Percentiles rank a stretch among this genome's conserved stretches.
Evolutionary conservation across 2,329 filamentous ascomycete species (phyloP).

Genomic region (Penicillium expansum): DNA sequence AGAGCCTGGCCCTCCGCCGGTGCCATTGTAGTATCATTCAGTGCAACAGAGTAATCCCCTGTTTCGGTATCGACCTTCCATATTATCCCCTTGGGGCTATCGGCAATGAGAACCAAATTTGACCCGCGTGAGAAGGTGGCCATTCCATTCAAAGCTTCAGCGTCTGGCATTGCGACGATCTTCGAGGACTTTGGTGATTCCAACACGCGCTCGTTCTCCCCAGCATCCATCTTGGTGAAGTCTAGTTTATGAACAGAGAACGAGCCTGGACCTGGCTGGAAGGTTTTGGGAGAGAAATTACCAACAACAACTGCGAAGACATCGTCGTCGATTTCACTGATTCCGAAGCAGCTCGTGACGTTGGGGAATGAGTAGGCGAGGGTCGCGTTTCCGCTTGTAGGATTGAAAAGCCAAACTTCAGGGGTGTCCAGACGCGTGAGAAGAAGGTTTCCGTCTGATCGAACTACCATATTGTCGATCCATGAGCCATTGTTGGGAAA

Average conservation of each 20-base stretch:
- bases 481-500: conserved; percentile 27
- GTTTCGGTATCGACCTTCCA: conserved; percentile 23
- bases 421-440: conserved; percentile 23
- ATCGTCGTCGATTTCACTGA: conserved; percentile 25
- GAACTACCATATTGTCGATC: conserved; percentile 21
- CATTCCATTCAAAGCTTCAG: conserved; percentile 22
- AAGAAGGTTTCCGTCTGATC: conserved; percentile 20
- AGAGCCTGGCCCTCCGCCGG: conserved; percentile 20
- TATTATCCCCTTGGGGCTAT: conserved; percentile 20
- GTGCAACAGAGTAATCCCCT: conserved; percentile 17
- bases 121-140: conserved; percentile 17
- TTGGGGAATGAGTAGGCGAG: conserved; percentile 19
- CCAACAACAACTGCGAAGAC: conserved; percentile 24
- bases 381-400: conserved; percentile 19
- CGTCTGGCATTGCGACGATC: conserved; percentile 20
- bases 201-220: neutral
- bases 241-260: conserved; percentile 21
- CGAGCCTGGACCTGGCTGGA: conserved; percentile 17
- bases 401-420: conserved; percentile 21
- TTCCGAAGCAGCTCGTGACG: conserved; percentile 24
- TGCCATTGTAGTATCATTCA: conserved; percentile 23
- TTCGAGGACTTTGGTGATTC: conserved; percentile 6
- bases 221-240: conserved; percentile 3
- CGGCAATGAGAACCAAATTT: conserved; percentile 20
- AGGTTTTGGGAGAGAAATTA: conserved; percentile 22